Percentiles rank a stretch among this genome's conserved stretches.
Evolutionary conservation across 2,329 filamentous ascomycete species (phyloP).

Genomic region (Daldinia sp.): DNA sequence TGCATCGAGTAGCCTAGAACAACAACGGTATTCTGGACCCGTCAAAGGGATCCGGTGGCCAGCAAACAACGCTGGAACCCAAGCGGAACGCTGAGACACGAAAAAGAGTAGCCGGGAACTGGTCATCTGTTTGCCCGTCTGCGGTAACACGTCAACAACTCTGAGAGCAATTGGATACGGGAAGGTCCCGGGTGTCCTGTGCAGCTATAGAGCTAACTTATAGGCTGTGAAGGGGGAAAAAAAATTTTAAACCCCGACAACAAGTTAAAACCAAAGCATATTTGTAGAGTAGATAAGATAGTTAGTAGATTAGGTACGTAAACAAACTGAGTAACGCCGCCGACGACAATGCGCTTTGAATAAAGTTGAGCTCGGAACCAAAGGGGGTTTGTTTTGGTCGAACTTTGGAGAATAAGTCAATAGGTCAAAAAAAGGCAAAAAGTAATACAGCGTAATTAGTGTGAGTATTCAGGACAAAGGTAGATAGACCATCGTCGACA

Average conservation of each 20-base stretch:
- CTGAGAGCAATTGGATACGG: constrained; percentile 28
- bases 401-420: constrained; percentile 11
- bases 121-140: constrained; percentile 36
- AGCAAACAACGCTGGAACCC: constrained; percentile 34
- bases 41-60: constrained; percentile 27
- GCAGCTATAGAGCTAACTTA: constrained; percentile 10
- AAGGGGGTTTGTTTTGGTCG: constrained; percentile 7
- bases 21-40: constrained; percentile 29
- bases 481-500: neutral
- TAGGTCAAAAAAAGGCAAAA: constrained; percentile 6
- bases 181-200: constrained; percentile 28
- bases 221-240: constrained; percentile 1
- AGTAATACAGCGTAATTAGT: neutral
- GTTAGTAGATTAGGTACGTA: constrained; percentile 22
- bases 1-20: constrained; percentile 38
- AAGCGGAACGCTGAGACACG: constrained; percentile 28
- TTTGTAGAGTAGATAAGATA: constrained; percentile 12
- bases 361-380: constrained; percentile 11
- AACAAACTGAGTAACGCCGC: constrained; percentile 22
- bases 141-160: constrained; percentile 37
- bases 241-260: neutral
- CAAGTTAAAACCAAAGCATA: constrained; percentile 12
- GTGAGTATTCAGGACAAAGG: neutral
- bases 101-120: constrained; percentile 30
- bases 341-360: constrained; percentile 15